Evolutionary conservation across 352 stramenopile genomes (phyloP).

Genomic region (Phytophthora citrophthora): DNA sequence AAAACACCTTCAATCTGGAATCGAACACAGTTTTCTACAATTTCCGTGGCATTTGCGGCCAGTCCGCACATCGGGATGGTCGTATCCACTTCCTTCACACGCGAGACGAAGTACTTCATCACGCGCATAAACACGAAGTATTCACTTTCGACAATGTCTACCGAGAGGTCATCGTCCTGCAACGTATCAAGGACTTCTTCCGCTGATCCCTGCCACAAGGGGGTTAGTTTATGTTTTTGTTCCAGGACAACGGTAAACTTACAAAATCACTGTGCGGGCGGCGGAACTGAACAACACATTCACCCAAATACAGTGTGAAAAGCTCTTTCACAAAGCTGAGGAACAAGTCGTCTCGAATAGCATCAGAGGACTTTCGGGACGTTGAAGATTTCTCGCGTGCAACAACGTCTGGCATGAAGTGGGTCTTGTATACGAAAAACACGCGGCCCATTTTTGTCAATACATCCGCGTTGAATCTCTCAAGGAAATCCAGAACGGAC

Average conservation of each 20-base stretch:
- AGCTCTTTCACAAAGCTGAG: conserved; percentile 74
- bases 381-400: conserved; percentile 43
- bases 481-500: conserved; percentile 67
- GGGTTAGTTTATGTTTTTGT: no score
- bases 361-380: conserved; percentile 45
- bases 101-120: conserved; percentile 75
- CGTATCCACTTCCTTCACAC: conserved; percentile 62
- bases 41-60: conserved; percentile 50
- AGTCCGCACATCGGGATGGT: conserved; percentile 66
- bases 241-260: conserved; percentile 8
- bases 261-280: conserved; percentile 69
- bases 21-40: conserved; percentile 70
- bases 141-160: conserved; percentile 51
- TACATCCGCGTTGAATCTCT: conserved; percentile 58
- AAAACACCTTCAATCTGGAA: conserved; percentile 86
- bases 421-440: conserved; percentile 68
- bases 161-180: conserved; percentile 28
- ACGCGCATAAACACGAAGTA: conserved; percentile 88
- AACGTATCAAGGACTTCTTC: conserved; percentile 47
- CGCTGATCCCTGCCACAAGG: conserved; percentile 43
- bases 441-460: conserved; percentile 59
- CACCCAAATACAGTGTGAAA: conserved; percentile 62
- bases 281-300: conserved; percentile 61
- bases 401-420: conserved; percentile 65
- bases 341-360: conserved; percentile 69